These are phyloP conservation scores for Russula lepida DNA, from an alignment of 768 basidiomycete species.

Conservation along the genomic window DNA sequence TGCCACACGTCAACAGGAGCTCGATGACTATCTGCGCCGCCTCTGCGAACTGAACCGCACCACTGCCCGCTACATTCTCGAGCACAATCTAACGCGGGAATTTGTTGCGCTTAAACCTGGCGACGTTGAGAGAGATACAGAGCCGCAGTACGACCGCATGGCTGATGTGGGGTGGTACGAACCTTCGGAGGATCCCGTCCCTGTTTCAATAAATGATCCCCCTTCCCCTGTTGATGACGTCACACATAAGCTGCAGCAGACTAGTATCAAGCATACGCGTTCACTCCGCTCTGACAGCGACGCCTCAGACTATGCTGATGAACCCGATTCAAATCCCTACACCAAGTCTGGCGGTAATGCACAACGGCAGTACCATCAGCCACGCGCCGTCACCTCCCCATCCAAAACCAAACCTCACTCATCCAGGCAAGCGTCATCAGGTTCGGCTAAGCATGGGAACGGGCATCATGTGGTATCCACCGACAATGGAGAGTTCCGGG, in stretches of 20 bases:
- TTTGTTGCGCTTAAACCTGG: constrained; percentile 85
- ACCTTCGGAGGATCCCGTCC: constrained; percentile 19
- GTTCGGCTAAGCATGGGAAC: neutral
- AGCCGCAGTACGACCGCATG: constrained; percentile 51
- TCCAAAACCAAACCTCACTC: constrained; percentile 8
- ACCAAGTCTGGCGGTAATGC: constrained; percentile 6
- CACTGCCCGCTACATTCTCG: constrained; percentile 72
- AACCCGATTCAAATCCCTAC: constrained; percentile 3
- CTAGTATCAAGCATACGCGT: constrained; percentile 38
- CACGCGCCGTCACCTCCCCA: constrained; percentile 22
- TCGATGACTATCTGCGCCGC: constrained; percentile 81
- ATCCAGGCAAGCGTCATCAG: constrained; percentile 5
- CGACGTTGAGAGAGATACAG: constrained; percentile 64
- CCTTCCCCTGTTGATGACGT: constrained; percentile 32
- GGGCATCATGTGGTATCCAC: neutral
- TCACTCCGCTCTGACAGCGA: constrained; percentile 46
- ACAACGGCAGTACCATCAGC: constrained; percentile 19
- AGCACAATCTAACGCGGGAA: constrained; percentile 67
- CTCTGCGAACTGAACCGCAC: constrained; percentile 62
- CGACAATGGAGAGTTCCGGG: constrained; percentile 20
- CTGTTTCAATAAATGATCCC: constrained; percentile 28
- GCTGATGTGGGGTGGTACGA: constrained; percentile 37
- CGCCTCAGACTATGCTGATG: constrained; percentile 45
- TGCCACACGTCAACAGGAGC: constrained; percentile 66
- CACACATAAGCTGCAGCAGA: constrained; percentile 23